Percentiles rank a stretch among this genome's conserved stretches.
These are phyloP conservation scores for Entomortierella lignicola DNA, from an alignment of 192 early-diverging fungal genomes.

Conservation along the genomic window DNA sequence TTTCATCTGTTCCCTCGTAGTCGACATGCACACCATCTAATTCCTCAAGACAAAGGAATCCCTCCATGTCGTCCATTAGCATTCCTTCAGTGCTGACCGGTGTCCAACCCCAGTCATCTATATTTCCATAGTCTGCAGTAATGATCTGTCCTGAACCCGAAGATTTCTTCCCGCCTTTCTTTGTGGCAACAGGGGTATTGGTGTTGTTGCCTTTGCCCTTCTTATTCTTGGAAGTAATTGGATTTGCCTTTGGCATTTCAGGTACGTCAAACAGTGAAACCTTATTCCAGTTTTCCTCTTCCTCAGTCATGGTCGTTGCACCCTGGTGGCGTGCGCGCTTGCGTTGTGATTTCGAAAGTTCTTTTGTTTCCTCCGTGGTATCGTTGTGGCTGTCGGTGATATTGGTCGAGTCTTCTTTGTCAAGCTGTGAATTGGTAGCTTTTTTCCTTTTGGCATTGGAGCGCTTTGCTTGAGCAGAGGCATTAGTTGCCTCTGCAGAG, in stretches of 20 bases:
- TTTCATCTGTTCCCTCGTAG: conserved; percentile 69
- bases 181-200: background rate
- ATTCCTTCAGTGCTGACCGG: conserved; percentile 63
- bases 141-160: conserved; percentile 20
- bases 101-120: conserved; percentile 71
- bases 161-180: background rate
- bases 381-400: background rate
- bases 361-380: conserved; percentile 12
- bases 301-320: conserved; percentile 15
- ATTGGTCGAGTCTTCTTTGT: background rate
- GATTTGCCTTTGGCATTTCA: conserved; percentile 16
- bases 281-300: conserved; percentile 40
- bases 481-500: background rate
- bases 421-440: background rate
- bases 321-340: conserved; percentile 48
- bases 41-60: conserved; percentile 90
- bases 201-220: conserved; percentile 6
- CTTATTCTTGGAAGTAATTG: conserved; percentile 5
- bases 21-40: conserved; percentile 85
- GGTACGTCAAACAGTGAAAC: conserved; percentile 35
- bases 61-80: conserved; percentile 76
- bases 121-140: conserved; percentile 40
- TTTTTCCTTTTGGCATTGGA: conserved; percentile 54
- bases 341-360: conserved; percentile 48
- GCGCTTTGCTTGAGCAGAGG: conserved; percentile 17